These are phyloP conservation scores for Serendipita sp. DNA, from an alignment of 1,284 basidiomycete genomes.

Conservation along the genomic window DNA sequence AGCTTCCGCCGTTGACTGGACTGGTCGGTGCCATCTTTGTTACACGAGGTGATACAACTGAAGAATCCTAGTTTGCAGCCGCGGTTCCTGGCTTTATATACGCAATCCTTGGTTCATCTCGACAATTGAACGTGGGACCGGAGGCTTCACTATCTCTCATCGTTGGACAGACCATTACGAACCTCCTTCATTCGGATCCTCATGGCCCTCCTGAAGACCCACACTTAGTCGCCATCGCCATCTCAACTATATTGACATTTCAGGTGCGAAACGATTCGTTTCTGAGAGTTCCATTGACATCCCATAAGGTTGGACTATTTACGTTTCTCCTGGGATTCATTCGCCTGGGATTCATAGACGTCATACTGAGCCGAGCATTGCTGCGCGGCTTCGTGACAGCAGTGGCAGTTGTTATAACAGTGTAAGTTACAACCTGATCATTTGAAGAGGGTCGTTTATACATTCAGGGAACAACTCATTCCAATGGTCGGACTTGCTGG, in stretches of 20 bases:
- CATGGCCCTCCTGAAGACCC: conserved; percentile 38
- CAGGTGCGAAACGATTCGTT: conserved; percentile 38
- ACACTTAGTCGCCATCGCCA: conserved; percentile 44
- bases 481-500: conserved; percentile 64
- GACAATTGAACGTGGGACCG: conserved; percentile 58
- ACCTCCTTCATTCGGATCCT: conserved; percentile 47
- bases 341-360: conserved; percentile 85
- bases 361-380: conserved; percentile 79
- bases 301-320: conserved; percentile 52
- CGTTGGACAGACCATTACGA: conserved; percentile 71
- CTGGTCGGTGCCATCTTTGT: conserved; percentile 40
- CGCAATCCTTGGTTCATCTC: conserved; percentile 72
- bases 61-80: conserved; percentile 45
- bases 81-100: conserved; percentile 72
- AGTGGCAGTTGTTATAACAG: conserved; percentile 23
- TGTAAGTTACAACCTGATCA: conserved; percentile 11
- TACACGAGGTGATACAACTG: conserved; percentile 11
- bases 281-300: not conserved
- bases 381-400: conserved; percentile 80
- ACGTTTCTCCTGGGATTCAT: conserved; percentile 78
- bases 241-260: conserved; percentile 66
- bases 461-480: conserved; percentile 57
- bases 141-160: conserved; percentile 84
- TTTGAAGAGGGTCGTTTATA: not conserved
- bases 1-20: conserved; percentile 68